A percentile compares a stretch with the other conserved stretches of the same genome.
phyloP scores from a whole-genome alignment of 164 flowering plant genomes.

The Paratinospora sagittata region DNA sequence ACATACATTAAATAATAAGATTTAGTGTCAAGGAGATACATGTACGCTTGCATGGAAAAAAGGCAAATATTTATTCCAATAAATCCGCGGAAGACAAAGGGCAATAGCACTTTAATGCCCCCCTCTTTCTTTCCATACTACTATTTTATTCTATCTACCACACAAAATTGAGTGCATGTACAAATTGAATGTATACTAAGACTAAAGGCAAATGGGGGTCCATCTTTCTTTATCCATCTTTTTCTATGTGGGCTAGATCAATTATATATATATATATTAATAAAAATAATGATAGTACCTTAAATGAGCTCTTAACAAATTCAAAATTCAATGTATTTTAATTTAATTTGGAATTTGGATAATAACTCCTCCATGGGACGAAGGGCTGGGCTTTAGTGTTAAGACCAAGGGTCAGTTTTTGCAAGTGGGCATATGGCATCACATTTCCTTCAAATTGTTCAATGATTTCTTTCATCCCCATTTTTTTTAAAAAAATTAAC shows the following conservation, averaged over 20 bases:
- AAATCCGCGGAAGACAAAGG: no score
- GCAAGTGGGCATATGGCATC: no score
- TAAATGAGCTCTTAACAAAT: not conserved
- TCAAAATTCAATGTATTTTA: slow-evolving; percentile 11
- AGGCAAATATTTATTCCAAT: not conserved
- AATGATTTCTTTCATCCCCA: no score
- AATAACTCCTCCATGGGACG: not conserved
- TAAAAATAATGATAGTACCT: not conserved
- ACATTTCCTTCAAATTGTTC: no score
- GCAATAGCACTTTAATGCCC: slow-evolving; percentile 24
- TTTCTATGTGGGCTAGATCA: slow-evolving; percentile 22
- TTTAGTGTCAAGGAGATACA: no score
- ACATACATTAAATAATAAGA: no score
- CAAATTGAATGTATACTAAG: slow-evolving; percentile 23
- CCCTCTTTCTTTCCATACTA: not conserved
- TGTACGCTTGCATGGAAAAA: slow-evolving; percentile 1
- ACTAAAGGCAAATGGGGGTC: slow-evolving; percentile 29
- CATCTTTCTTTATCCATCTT: slow-evolving; percentile 6
- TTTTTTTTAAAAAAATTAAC: no score
- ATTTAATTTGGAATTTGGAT: not conserved
- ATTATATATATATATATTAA: not conserved
- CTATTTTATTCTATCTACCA: not conserved
- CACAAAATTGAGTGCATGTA: slow-evolving; percentile 6
- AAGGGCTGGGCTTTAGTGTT: slow-evolving; percentile 1
- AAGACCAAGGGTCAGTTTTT: no score